A percentile compares a stretch with the other conserved stretches of the same genome.
These are phyloP conservation scores for Yamadazyma siamensis DNA, from an alignment of 1,139 yeast genomes.

Conservation along the genomic window DNA sequence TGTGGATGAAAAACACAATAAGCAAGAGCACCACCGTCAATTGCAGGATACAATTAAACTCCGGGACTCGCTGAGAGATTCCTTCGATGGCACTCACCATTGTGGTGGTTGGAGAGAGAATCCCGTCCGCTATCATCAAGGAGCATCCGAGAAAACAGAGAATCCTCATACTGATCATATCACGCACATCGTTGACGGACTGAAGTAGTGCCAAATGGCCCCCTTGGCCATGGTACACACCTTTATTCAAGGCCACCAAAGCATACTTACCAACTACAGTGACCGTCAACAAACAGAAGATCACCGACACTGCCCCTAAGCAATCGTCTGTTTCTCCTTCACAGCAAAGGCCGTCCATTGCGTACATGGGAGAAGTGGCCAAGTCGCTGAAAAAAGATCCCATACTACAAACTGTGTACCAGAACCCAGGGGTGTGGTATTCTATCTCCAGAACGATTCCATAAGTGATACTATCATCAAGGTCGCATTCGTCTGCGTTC, in stretches of 20 bases:
- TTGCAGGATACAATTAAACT: slow-evolving; percentile 36
- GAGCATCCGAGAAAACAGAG: slow-evolving; percentile 47
- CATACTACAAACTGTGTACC: slow-evolving; percentile 24
- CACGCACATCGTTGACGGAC: slow-evolving; percentile 25
- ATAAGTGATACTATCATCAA: too few relatives aligned
- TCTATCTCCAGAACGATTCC: too few relatives aligned
- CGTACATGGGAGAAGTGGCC: slow-evolving; percentile 60
- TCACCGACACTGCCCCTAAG: slow-evolving; percentile 50
- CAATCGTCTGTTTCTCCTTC: slow-evolving; percentile 35
- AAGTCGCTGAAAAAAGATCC: slow-evolving; percentile 64
- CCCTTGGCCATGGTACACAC: slow-evolving; percentile 59
- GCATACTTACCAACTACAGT: slow-evolving; percentile 52
- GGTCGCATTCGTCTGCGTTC: too few relatives aligned
- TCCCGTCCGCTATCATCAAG: slow-evolving; percentile 55
- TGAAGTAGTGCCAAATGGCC: slow-evolving; percentile 62
- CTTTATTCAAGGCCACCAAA: slow-evolving; percentile 43
- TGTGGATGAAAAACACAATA: slow-evolving; percentile 42
- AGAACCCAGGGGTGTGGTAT: too few relatives aligned
- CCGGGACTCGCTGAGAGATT: slow-evolving; percentile 44
- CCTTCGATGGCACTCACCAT: slow-evolving; percentile 52
- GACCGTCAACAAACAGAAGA: slow-evolving; percentile 53
- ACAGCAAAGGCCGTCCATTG: slow-evolving; percentile 22
- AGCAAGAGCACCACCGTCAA: slow-evolving; percentile 49
- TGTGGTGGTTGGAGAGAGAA: slow-evolving; percentile 61
- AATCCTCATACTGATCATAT: slow-evolving; percentile 21